Evolutionary conservation across 257 asterid species (phyloP).

Genomic region (Solanum clarkiae): DNA sequence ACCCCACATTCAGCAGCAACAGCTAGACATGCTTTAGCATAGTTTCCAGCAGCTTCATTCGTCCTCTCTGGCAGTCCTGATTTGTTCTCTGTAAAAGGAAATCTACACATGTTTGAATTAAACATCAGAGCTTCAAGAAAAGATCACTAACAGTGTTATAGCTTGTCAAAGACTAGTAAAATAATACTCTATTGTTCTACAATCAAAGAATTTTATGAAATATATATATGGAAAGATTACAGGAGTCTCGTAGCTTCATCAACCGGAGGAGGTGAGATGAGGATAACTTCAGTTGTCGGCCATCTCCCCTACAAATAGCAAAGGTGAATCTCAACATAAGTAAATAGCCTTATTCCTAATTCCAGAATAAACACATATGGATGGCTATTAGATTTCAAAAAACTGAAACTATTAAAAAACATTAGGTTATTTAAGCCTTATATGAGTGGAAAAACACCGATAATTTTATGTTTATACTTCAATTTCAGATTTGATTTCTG

Average conservation of each 20-base stretch:
- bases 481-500: not conserved
- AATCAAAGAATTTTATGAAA: not conserved
- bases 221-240: conserved; percentile 16
- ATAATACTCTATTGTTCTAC: not conserved
- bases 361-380: not conserved
- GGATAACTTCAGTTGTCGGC: conserved; percentile 54
- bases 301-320: conserved; percentile 47
- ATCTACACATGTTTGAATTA: conserved; percentile 11
- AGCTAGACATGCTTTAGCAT: conserved; percentile 60
- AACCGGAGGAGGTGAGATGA: conserved; percentile 78
- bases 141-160: not conserved
- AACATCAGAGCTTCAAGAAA: not conserved
- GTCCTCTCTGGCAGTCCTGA: conserved; percentile 70
- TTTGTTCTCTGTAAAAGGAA: conserved; percentile 29
- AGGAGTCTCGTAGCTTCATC: conserved; percentile 62
- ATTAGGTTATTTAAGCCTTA: too few relatives aligned
- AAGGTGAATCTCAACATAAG: not conserved
- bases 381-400: not conserved
- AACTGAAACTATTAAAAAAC: not conserved
- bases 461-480: not conserved
- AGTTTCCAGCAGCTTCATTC: conserved; percentile 60
- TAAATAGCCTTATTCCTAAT: not conserved
- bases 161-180: not conserved
- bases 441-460: not conserved
- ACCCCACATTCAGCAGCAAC: conserved; percentile 58